Evolutionary conservation across 495 filamentous ascomycete genomes (phyloP).

Genomic region (Neurospora sp.): DNA sequence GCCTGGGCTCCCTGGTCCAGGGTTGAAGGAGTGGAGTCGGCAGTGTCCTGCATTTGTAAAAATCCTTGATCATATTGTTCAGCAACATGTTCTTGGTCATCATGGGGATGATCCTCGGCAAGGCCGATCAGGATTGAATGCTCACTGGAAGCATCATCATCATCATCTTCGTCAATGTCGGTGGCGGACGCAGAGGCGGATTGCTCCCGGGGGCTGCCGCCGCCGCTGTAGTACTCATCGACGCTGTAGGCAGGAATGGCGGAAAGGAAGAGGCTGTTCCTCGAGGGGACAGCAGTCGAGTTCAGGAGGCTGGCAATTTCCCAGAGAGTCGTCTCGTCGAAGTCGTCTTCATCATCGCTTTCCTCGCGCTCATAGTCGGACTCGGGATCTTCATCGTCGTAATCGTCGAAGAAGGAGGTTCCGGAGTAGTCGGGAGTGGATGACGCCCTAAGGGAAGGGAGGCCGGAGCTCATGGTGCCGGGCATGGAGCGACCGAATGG

Average conservation of each 20-base stretch:
- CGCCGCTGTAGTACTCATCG: conserved; percentile 10
- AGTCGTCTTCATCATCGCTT: conserved; percentile 34
- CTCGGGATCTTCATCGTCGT: conserved; percentile 31
- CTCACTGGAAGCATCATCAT: conserved; percentile 12
- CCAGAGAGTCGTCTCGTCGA: conserved; percentile 47
- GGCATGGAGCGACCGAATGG: conserved; percentile 23
- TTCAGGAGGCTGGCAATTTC: conserved; percentile 46
- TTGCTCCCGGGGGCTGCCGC: background rate
- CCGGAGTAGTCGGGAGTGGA: conserved; percentile 22
- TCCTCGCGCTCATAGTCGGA: conserved; percentile 27
- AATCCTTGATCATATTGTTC: background rate
- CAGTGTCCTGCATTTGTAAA: background rate
- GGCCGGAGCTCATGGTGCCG: conserved; percentile 38
- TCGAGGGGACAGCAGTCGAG: conserved; percentile 34
- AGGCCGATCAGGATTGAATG: conserved; percentile 25
- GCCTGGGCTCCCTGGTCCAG: background rate
- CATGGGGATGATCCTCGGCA: conserved; percentile 3
- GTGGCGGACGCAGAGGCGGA: background rate
- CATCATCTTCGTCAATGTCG: conserved; percentile 23
- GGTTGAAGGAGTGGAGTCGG: background rate
- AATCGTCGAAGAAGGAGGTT: conserved; percentile 42
- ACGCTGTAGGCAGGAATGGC: conserved; percentile 11
- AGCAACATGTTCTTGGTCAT: background rate
- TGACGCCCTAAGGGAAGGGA: conserved; percentile 14
- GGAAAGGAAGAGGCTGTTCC: conserved; percentile 32